phyloP scores from a whole-genome alignment of 257 asterid species.

The Henckelia pumila region DNA sequence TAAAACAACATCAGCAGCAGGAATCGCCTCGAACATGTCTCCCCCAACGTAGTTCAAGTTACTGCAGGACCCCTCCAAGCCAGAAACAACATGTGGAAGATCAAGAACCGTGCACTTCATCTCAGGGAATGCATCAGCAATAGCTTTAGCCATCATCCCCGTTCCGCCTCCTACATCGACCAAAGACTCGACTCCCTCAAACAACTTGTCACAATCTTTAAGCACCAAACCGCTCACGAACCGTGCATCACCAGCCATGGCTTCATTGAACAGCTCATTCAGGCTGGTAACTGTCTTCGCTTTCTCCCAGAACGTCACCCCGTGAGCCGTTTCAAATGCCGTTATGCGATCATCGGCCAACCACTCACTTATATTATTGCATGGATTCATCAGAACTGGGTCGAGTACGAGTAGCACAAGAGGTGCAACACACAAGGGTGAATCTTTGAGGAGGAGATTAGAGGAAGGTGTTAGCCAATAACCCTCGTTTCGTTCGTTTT shows the following conservation, averaged over 20 bases:
- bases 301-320: background rate
- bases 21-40: background rate
- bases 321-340: background rate
- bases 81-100: constrained; percentile 10
- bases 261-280: background rate
- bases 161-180: constrained; percentile 16
- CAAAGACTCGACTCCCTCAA: background rate
- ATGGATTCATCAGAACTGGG: background rate
- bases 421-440: background rate
- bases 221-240: background rate
- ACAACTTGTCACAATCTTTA: background rate
- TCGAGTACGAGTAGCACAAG: background rate
- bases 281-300: background rate
- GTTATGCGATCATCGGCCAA: background rate
- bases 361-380: constrained; percentile 5
- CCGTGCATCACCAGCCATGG: background rate
- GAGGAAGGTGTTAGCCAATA: constrained; percentile 6
- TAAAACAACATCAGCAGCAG: background rate
- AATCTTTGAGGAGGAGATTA: background rate
- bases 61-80: constrained; percentile 6
- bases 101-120: constrained; percentile 1
- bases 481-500: background rate
- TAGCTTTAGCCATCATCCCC: background rate
- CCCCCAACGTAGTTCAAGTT: constrained; percentile 14
- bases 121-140: background rate